Percentiles rank a stretch among this genome's conserved stretches.
These are phyloP conservation scores for Saccharomycopsis sp. DNA, from an alignment of 805 yeast species.

Conservation along the genomic window DNA sequence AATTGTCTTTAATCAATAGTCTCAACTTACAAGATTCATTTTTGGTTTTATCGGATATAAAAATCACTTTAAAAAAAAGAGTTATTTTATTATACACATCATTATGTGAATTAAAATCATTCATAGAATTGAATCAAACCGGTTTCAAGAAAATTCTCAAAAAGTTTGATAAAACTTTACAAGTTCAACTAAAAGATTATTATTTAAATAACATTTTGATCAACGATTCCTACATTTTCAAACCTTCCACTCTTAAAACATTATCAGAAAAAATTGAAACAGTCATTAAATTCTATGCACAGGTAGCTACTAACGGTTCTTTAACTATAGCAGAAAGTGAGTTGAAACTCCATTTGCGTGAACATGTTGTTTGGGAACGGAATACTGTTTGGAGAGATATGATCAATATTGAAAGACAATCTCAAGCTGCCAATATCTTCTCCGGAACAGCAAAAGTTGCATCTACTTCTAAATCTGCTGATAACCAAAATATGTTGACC, in stretches of 20 bases:
- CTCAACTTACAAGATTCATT: conserved; percentile 19
- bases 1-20: conserved; percentile 9
- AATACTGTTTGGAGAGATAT: conserved; percentile 97
- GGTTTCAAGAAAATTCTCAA: conserved; percentile 87
- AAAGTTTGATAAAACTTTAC: conserved; percentile 80
- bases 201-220: conserved; percentile 42
- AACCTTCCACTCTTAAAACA: conserved; percentile 32
- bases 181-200: conserved; percentile 45
- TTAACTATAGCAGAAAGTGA: conserved; percentile 35
- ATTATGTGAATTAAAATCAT: conserved; percentile 75
- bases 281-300: conserved; percentile 45
- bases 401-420: conserved; percentile 79
- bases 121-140: conserved; percentile 70
- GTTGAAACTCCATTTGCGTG: conserved; percentile 48
- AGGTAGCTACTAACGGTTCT: conserved; percentile 32
- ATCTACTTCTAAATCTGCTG: not conserved
- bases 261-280: conserved; percentile 47
- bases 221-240: conserved; percentile 45
- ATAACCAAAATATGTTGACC: not conserved
- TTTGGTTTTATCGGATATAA: conserved; percentile 37
- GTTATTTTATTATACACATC: conserved; percentile 57
- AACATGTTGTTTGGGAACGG: conserved; percentile 95
- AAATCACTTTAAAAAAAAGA: conserved; percentile 39
- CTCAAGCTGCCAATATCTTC: conserved; percentile 55
- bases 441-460: conserved; percentile 20